phyloP scores from a whole-genome alignment of 345 rosid species.

The Garcia nutans region DNA sequence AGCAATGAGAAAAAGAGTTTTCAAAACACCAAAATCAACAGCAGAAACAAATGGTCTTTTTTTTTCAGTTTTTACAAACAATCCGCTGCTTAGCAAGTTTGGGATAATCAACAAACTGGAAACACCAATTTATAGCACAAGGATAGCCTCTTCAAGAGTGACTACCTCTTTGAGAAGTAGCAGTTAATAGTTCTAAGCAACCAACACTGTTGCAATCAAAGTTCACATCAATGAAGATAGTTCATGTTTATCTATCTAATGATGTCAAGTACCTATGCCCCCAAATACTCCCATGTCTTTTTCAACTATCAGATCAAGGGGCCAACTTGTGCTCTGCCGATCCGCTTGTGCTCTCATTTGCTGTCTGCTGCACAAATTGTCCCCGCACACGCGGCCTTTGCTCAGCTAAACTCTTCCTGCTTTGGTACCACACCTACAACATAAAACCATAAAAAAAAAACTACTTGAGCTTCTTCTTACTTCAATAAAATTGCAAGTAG shows the following conservation, averaged over 20 bases:
- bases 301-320: background rate
- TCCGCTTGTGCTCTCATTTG: conserved; percentile 25
- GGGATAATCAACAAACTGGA: background rate
- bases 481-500: background rate
- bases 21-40: background rate
- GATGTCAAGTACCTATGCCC: conserved; percentile 2
- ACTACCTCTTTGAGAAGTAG: background rate
- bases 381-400: conserved; percentile 82
- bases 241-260: background rate
- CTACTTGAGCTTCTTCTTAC: background rate
- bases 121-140: background rate
- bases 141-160: background rate
- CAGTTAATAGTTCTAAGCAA: background rate
- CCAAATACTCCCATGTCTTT: background rate
- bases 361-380: conserved; percentile 64
- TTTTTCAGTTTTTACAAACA: background rate
- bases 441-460: background rate
- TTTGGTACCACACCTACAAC: conserved; percentile 70
- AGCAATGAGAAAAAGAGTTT: background rate
- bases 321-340: conserved; percentile 18
- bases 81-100: background rate
- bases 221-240: conserved; percentile 12
- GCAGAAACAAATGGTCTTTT: background rate
- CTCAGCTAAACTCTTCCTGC: conserved; percentile 74
- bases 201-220: background rate